These are phyloP conservation scores for Candida neerlandica DNA, from an alignment of 1,139 yeast genomes.

Conservation along the genomic window DNA sequence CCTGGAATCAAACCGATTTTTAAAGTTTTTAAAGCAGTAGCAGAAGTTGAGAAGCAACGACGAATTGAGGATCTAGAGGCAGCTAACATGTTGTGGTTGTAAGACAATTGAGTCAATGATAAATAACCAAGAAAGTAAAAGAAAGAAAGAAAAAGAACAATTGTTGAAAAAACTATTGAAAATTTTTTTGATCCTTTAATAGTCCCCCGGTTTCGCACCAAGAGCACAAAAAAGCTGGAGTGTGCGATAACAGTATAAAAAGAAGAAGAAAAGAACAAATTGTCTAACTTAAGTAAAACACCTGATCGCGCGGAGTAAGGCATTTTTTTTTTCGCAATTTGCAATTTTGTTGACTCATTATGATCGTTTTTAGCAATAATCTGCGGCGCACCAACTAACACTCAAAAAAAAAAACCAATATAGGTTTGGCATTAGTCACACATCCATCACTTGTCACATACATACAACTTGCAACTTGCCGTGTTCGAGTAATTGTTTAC, in stretches of 20 bases:
- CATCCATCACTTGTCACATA: no score
- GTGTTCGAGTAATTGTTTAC: no score
- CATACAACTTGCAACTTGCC: neutral
- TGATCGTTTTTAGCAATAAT: neutral
- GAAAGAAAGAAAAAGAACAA: neutral
- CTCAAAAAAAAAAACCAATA: no score
- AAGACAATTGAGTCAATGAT: neutral
- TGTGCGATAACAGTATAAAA: neutral
- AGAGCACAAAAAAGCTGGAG: neutral
- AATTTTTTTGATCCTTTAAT: neutral
- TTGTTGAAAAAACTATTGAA: neutral
- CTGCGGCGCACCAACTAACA: no score
- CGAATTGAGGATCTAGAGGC: conserved; percentile 25
- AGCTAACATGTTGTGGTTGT: conserved; percentile 22
- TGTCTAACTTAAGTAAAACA: neutral
- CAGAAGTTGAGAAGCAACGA: conserved; percentile 42
- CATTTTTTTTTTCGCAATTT: neutral
- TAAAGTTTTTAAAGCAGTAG: conserved; percentile 35
- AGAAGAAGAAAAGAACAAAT: neutral
- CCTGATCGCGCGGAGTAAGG: neutral
- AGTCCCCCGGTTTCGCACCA: conserved; percentile 6
- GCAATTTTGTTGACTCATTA: neutral
- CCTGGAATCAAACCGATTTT: conserved; percentile 83
- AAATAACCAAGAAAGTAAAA: neutral
- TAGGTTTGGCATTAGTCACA: no score